Evolutionary conservation across 1,284 basidiomycete species (phyloP), one percentile per base, ranked within the genome.

Genomic region (Blastosporella zonata): DNA sequence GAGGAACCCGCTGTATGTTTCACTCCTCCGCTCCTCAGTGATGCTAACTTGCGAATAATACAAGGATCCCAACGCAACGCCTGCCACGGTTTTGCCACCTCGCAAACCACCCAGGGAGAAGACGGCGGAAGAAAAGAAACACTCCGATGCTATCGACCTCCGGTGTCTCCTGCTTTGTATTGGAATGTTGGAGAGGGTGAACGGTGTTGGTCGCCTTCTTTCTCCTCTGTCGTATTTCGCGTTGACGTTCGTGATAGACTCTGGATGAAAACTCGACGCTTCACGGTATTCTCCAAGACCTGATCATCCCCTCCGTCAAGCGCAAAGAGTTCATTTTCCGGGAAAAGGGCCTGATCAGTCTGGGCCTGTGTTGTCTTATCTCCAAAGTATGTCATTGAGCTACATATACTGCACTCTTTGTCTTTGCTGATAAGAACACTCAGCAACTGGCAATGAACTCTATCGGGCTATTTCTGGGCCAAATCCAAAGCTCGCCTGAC

Each of bases 241-340:
- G 13, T 40, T 25, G 43, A 46, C 3, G 20, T 33, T 10, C 3
- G 7, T 41, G 4, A 7, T 59, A 92, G 87, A 90, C 84, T 0
- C 79, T 97, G 39, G 90, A 94, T 61, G 89, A 97, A 55, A 94
- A 97, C 66, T 87, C 88, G 2, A 91, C 87, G 0, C 73, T 98
- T 43, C 83, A 92, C 52, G 95, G 93, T 33, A 76, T 97, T 22
- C 72, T 97, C 8, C 77, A 79, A 2, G 89, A 95, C 56, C 72
- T 98, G 23, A 93, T 98, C 50, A 76, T 93, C n/a, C 95, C 95
- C 0, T 81, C 91, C 0, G 85, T 97, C 10, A 79, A 79, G 57
- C 79, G 86, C 53, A 92, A 91, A 62, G 87, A 95, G 42, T 73
- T 82, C 0, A 69, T 71, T 0, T 75, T 97, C 12, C 77, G 90